Conservation (phyloP, 805 yeast species). For the Cyberlindnera saturnus region DNA sequence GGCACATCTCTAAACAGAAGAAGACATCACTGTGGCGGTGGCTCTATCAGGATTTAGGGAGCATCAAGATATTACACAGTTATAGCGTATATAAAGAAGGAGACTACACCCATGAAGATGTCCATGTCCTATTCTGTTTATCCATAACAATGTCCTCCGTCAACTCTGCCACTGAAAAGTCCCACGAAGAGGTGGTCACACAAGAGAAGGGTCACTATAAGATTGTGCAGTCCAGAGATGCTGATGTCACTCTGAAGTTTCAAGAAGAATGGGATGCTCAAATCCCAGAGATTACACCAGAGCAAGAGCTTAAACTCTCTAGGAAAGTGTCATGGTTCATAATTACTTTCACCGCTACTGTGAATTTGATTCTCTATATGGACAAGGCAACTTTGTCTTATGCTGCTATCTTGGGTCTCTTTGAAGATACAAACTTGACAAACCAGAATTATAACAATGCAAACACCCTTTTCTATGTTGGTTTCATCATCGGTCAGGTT, state of each 20-base stretch:
- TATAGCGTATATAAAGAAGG: too few relatives aligned
- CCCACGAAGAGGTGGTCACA: neutral
- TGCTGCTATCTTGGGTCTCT: slow-evolving; percentile 41
- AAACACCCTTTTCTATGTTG: slow-evolving; percentile 48
- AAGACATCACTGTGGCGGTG: too few relatives aligned
- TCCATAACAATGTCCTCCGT: too few relatives aligned
- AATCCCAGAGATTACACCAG: slow-evolving; percentile 35
- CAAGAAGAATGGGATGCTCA: slow-evolving; percentile 28
- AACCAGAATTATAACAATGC: slow-evolving; percentile 40
- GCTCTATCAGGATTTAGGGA: too few relatives aligned
- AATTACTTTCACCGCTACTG: slow-evolving; percentile 31
- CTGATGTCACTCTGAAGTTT: slow-evolving; percentile 35
- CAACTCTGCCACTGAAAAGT: too few relatives aligned
- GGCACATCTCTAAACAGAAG: too few relatives aligned
- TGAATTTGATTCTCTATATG: slow-evolving; percentile 39
- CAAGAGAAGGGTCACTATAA: slow-evolving; percentile 26
- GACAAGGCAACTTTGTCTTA: slow-evolving; percentile 48
- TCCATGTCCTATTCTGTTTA: too few relatives aligned
- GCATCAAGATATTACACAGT: too few relatives aligned
- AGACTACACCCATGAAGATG: too few relatives aligned
- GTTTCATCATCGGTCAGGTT: slow-evolving; percentile 40
- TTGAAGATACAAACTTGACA: slow-evolving; percentile 38
- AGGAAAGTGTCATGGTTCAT: slow-evolving; percentile 33
- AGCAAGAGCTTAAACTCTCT: slow-evolving; percentile 33
- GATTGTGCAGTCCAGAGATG: slow-evolving; percentile 28